Conservation (phyloP, 352 stramenopile genomes). For the Aphanomyces cochlioides region DNA sequence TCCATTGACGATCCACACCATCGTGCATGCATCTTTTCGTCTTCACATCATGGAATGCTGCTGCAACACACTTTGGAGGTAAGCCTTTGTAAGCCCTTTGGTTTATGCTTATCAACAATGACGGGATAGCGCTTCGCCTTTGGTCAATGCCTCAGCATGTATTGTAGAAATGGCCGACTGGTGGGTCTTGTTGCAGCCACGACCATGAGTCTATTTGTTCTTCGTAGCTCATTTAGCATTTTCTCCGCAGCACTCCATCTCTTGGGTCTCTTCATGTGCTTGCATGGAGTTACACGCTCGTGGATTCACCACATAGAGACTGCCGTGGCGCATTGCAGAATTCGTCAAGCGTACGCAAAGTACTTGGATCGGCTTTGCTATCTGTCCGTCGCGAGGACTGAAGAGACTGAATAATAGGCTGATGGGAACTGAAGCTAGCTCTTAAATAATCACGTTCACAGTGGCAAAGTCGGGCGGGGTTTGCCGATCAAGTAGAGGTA, state of each 20-base stretch:
- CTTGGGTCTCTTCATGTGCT: not conserved
- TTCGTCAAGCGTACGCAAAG: not conserved
- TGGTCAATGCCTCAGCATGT: not conserved
- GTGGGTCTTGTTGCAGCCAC: not conserved
- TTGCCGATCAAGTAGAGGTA: constrained; percentile 69
- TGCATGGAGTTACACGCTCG: not conserved
- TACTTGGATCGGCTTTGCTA: constrained; percentile 13
- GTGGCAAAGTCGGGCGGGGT: constrained; percentile 30
- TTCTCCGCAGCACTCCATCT: not conserved
- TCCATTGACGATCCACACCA: not conserved
- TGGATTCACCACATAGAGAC: not conserved
- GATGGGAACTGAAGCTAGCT: not conserved
- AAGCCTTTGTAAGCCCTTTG: not conserved
- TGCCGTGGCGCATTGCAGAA: not conserved
- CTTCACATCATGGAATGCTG: constrained; percentile 1
- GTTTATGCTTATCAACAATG: not conserved
- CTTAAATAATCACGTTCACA: constrained; percentile 9
- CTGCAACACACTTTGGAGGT: constrained; percentile 12
- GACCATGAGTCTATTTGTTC: not conserved
- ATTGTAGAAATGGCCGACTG: not conserved
- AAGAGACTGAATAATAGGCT: not conserved
- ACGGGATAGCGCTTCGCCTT: not conserved
- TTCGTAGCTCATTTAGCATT: constrained; percentile 6
- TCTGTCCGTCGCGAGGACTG: not conserved
- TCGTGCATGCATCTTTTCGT: constrained; percentile 9